These are phyloP conservation scores for Pinguiococcus pyrenoidosus DNA, from an alignment of 108 stramenopile genomes.

Conservation along the genomic window DNA sequence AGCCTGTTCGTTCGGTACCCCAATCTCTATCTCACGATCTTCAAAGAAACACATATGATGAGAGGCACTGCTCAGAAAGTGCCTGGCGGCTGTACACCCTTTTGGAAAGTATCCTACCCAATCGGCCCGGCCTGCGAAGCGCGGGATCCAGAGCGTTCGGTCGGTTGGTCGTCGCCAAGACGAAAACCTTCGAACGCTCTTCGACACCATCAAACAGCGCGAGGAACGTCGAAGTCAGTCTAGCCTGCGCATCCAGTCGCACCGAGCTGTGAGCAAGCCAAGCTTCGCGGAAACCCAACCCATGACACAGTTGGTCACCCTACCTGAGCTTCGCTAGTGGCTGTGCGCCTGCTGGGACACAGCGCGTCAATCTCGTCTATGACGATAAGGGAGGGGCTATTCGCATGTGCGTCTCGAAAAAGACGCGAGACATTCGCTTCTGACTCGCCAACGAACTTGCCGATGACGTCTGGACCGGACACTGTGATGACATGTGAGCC, in stretches of 20 bases:
- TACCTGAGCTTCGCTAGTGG: too few species aligned
- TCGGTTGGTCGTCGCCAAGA: conserved; percentile 2
- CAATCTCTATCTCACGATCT: conserved; percentile 29
- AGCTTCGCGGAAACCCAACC: too few species aligned
- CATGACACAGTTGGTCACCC: too few species aligned
- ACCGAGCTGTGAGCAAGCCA: too few species aligned
- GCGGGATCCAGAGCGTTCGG: conserved; percentile 35
- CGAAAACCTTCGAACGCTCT: conserved; percentile 10
- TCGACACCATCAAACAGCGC: conserved; percentile 31
- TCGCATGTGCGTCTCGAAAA: conserved; percentile 18
- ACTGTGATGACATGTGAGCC: conserved; percentile 22
- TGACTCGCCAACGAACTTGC: conserved; percentile 30
- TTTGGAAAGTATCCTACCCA: too few species aligned
- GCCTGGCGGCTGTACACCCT: too few species aligned
- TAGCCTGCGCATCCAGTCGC: too few species aligned
- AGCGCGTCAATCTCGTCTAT: conserved; percentile 39
- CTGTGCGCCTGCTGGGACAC: too few species aligned
- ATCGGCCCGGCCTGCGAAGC: conserved; percentile 29
- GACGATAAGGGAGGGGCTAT: conserved; percentile 28
- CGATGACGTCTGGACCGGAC: conserved; percentile 16
- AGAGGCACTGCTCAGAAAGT: background rate
- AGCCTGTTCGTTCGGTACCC: conserved; percentile 24
- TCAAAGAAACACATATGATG: background rate
- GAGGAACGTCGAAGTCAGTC: conserved; percentile 27
- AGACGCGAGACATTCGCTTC: conserved; percentile 20